Base-by-base conservation (phyloP, 306 rosid species). In the Dryas drummondii region DNA sequence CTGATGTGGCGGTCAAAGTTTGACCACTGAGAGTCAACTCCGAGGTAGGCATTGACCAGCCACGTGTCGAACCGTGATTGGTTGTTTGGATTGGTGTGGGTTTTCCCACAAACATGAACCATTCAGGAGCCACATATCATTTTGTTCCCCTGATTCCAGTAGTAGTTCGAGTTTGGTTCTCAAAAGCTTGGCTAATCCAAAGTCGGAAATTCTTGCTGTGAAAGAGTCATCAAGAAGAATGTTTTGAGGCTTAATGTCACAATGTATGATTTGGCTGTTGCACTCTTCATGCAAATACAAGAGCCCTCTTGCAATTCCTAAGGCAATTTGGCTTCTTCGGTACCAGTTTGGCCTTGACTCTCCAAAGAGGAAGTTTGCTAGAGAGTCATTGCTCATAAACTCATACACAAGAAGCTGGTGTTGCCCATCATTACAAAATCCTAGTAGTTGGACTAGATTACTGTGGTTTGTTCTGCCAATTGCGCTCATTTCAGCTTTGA, bases 161-260 rank as follows among this genome's bases (percentile, higher is more conserved):
- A 0, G 12, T 59, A 1, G 76, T 69, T 37, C 19, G 72, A 42
- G 45, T 61, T 9, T 66, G 55, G 4, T 22, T 69, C 15, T 48
- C 77, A 73, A 58, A 59, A 60, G 77, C 68, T 73, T 57, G 19
- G 69, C 77, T 37, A 73, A 9, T 59, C 69, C 77, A 3, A 73
- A 73, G 7, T 60, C 37, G 1, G 58, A 14, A 15, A 73, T 73
- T 44, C 15, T 73, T 15, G 77, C n/a, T 15, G 40, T 79, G 37
- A 41, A 55, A 1, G 45, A 46, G 16, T 54, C 72, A 11, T 83
- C 80, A 0, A 76, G 82, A 16, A 84, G 80, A 10, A 83, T 73
- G 75, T 80, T 84, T 13, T 84, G 75, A 9, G 84, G 87, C 78
- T 80, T 84, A 3, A 84, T 84, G 40, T 84, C 82, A 8, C 84